Conservation (phyloP, 306 rosid species). For the Prosopis cineraria region DNA sequence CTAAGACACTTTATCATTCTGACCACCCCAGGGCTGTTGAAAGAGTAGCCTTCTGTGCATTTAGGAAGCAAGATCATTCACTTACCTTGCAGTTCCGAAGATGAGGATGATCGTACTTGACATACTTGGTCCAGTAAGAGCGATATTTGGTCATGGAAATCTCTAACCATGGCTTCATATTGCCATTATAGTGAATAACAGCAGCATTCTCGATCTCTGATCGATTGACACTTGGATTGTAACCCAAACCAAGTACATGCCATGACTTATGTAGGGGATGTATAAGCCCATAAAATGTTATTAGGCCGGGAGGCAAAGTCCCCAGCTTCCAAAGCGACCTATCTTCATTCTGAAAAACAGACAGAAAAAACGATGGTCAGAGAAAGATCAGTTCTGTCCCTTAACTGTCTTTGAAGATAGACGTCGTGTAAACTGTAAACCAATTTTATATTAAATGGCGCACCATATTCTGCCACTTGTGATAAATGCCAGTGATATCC, state of each 20-base stretch:
- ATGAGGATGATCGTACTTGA: slow-evolving; percentile 82
- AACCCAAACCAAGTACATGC: slow-evolving; percentile 99
- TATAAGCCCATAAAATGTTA: slow-evolving; percentile 88
- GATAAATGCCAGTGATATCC: slow-evolving; percentile 94
- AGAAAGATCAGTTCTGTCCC: neutral
- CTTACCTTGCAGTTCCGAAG: slow-evolving; percentile 68
- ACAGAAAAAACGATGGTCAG: slow-evolving; percentile 31
- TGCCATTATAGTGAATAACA: slow-evolving; percentile 91
- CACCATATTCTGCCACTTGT: slow-evolving; percentile 98
- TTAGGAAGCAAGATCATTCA: slow-evolving; percentile 47
- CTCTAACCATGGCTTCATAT: slow-evolving; percentile 98
- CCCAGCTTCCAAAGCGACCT: slow-evolving; percentile 96
- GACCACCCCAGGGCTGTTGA: slow-evolving; percentile 26
- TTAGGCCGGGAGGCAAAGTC: slow-evolving; percentile 92
- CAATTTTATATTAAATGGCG: slow-evolving; percentile 38
- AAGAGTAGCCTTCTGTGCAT: slow-evolving; percentile 28
- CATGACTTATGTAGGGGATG: slow-evolving; percentile 83
- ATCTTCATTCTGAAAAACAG: slow-evolving; percentile 74
- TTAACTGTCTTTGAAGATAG: neutral
- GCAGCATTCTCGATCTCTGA: slow-evolving; percentile 84
- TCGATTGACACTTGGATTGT: slow-evolving; percentile 82
- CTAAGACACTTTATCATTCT: slow-evolving; percentile 29
- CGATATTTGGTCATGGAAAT: slow-evolving; percentile 87
- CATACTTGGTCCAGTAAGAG: slow-evolving; percentile 87
- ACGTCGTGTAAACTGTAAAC: slow-evolving; percentile 3